Conservation (phyloP, 2,329 filamentous ascomycete genomes). For the Fusarium penzigii region DNA sequence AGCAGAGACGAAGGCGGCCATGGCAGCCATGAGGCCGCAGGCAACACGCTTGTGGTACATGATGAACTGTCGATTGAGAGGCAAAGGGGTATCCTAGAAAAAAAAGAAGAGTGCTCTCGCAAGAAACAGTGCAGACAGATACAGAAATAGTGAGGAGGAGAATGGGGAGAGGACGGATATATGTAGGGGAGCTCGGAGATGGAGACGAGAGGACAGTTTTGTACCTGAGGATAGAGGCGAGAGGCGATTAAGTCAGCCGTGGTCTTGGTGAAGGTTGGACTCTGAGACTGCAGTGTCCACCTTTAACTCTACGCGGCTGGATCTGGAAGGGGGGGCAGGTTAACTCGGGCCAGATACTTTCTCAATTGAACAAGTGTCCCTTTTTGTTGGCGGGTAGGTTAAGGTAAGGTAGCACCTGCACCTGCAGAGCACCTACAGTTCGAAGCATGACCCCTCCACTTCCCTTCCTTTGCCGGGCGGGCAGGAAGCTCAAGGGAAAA, state of each 20-base stretch:
- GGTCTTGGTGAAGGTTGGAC: constrained; percentile 6
- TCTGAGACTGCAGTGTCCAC: constrained; percentile 5
- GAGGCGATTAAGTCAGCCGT: constrained; percentile 24
- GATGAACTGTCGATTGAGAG: constrained; percentile 27
- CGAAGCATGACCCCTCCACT: constrained; percentile 22
- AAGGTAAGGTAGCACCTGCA: constrained; percentile 11
- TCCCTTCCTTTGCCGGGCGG: constrained; percentile 6
- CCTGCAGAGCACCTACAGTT: constrained; percentile 11
- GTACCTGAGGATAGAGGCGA: constrained; percentile 29
- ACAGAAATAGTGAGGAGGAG: constrained; percentile 13
- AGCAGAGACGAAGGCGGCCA: constrained; percentile 60
- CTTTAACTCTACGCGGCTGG: constrained; percentile 9
- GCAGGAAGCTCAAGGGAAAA: neutral
- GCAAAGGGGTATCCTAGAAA: constrained; percentile 25
- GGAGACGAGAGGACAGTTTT: constrained; percentile 35
- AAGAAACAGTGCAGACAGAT: constrained; percentile 14
- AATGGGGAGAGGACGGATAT: constrained; percentile 19
- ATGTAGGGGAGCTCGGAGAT: constrained; percentile 16
- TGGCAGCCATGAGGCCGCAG: constrained; percentile 55
- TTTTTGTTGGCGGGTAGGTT: constrained; percentile 26
- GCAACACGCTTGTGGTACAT: constrained; percentile 55
- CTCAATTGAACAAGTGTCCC: constrained; percentile 49
- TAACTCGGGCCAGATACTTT: neutral
- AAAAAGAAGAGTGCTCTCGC: constrained; percentile 22
- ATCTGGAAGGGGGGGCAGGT: constrained; percentile 10